These are phyloP conservation scores for Trichoderma gamsii DNA, from an alignment of 495 filamentous ascomycete species.

Conservation along the genomic window DNA sequence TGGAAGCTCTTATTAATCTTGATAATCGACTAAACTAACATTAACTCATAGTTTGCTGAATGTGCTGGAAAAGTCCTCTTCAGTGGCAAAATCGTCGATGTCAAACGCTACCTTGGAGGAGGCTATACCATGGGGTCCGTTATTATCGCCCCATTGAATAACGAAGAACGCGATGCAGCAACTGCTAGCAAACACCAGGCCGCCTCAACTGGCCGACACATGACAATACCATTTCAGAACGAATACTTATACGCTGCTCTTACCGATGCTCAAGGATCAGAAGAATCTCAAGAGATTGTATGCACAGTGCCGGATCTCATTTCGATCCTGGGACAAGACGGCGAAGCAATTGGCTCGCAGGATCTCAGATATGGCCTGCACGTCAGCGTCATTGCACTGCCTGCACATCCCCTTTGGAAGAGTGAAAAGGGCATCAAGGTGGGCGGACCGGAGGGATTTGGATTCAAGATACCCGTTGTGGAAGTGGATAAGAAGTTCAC, in stretches of 20 bases:
- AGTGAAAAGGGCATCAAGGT: slow-evolving; percentile 29
- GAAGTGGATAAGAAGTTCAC: neutral
- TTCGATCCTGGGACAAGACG: slow-evolving; percentile 28
- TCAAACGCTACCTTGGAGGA: neutral
- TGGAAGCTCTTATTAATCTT: neutral
- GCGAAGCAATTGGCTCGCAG: slow-evolving; percentile 30
- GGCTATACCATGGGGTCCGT: slow-evolving; percentile 4
- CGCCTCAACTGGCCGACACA: neutral
- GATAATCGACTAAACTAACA: neutral
- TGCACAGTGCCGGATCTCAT: slow-evolving; percentile 35
- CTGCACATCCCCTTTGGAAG: slow-evolving; percentile 35
- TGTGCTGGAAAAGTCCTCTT: slow-evolving; percentile 3
- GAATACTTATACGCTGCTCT: slow-evolving; percentile 24
- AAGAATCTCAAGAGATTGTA: slow-evolving; percentile 23
- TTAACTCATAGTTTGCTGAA: neutral
- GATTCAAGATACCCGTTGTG: neutral
- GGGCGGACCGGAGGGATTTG: slow-evolving; percentile 27
- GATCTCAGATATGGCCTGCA: slow-evolving; percentile 34
- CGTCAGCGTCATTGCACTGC: slow-evolving; percentile 34
- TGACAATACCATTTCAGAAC: slow-evolving; percentile 26
- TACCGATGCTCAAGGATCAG: slow-evolving; percentile 6
- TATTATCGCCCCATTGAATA: neutral
- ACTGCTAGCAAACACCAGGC: neutral
- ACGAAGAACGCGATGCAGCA: neutral
- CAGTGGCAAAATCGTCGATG: slow-evolving; percentile 6